Evolutionary conservation across 2,329 filamentous ascomycete species (phyloP), one percentile per base, ranked within the genome.

Genomic region (Aspergillus tanneri): DNA sequence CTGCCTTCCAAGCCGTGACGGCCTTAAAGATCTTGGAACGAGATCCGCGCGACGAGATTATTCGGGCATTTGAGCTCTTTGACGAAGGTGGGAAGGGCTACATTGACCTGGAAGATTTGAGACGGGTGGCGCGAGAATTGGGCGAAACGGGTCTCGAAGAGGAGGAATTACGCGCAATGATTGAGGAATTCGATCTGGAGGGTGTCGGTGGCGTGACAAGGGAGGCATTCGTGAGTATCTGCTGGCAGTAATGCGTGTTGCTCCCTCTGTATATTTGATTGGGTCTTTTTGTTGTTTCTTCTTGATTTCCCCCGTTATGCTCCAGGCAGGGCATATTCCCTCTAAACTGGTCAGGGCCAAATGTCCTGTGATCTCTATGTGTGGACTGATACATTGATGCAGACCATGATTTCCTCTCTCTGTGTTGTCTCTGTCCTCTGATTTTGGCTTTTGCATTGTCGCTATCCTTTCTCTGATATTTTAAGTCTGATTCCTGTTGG

Each of bases 121-220:
- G 90, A 53, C 79, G 90, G 48, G 89, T 97, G 21, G 90, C 92
- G 49, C 82, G 90, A 61, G 93, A 97, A 68, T 77, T 99, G 55
- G 93, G 93, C 6, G 92, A 97, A 70, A 76, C 73, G 5, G 90
- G 88, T 10, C 78, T 99, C 58, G 89, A 93, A 59, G 92, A 99
- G 64, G 88, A 95, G 62, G 93, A 99, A 69, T 78, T 99, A 53
- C 79, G 83, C 59, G 90, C 90, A 56, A 99, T 99, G 93, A 93
- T 99, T 73, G 90, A 96, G 64, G 92, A 97, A 71, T 95, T 97
- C 74, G 93, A 99, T 74, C 79, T 96, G 56, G 88, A 95, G 65
- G 92, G 90, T 1, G 95, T 95, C 60, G 91, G 91, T 9, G 90
- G 79, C 48, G 84, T 86, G 56, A 78, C 76, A 39, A 67, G 79